A percentile compares a stretch with the other conserved stretches of the same genome.
Evolutionary conservation across 2,329 filamentous ascomycete species (phyloP).

Genomic region (Acephala macrosclerotiorum): DNA sequence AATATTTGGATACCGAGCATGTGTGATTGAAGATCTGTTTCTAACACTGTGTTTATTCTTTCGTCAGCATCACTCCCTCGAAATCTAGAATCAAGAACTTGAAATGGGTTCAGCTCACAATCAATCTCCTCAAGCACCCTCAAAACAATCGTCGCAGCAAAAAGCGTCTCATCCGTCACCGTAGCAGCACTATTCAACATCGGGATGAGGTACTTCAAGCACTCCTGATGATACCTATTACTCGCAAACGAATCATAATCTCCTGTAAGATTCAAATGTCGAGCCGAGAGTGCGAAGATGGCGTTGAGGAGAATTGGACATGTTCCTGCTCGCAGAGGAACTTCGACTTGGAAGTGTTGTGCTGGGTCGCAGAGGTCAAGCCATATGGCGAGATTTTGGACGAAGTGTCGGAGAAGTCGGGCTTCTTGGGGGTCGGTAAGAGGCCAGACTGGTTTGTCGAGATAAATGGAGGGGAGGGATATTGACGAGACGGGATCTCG

Average conservation of each 20-base stretch:
- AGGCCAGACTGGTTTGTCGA: constrained; percentile 32
- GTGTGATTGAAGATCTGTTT: constrained; percentile 32
- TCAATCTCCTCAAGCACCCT: constrained; percentile 63
- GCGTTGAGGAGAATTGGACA: constrained; percentile 62
- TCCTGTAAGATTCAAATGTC: constrained; percentile 59
- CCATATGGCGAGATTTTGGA: constrained; percentile 38
- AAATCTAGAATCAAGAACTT: not conserved
- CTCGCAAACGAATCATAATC: constrained; percentile 54
- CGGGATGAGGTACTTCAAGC: constrained; percentile 57
- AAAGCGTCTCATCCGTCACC: constrained; percentile 56
- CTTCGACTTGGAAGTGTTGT: constrained; percentile 59
- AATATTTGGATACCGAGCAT: constrained; percentile 44
- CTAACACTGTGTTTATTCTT: constrained; percentile 19
- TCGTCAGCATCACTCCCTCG: not conserved
- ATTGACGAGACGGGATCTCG: not conserved
- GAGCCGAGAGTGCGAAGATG: constrained; percentile 62
- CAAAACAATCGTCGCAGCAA: constrained; percentile 63
- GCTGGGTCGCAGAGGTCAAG: constrained; percentile 38
- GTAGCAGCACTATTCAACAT: constrained; percentile 51
- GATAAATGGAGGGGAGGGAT: constrained; percentile 23
- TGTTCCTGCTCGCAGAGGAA: constrained; percentile 58
- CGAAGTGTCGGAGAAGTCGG: constrained; percentile 32
- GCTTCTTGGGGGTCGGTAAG: constrained; percentile 32
- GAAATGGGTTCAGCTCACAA: constrained; percentile 18
- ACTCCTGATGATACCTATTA: constrained; percentile 61